These are phyloP conservation scores for Chalara sp. DNA, from an alignment of 2,329 filamentous ascomycete species.

Conservation along the genomic window DNA sequence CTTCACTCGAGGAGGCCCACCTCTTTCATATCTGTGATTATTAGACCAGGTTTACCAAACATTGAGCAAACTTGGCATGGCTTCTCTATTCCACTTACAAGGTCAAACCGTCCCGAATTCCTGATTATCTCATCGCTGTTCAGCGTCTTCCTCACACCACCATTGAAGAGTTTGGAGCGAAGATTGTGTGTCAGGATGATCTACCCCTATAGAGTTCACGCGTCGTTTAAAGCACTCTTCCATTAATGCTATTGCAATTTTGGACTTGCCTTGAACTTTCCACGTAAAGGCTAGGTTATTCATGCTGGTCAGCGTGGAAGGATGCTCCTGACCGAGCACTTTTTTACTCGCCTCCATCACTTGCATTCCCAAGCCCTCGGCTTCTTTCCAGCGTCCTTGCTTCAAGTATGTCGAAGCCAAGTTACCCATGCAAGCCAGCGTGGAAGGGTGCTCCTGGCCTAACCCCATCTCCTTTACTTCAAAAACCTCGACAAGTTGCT, in stretches of 20 bases:
- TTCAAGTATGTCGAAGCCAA: not conserved
- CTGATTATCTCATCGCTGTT: too few species aligned
- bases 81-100: too few species aligned
- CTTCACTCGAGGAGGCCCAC: too few species aligned
- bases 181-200: not conserved
- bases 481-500: not conserved
- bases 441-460: not conserved
- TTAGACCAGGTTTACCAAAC: too few species aligned
- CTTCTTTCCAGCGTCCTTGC: not conserved
- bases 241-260: not conserved
- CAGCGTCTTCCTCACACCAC: too few species aligned
- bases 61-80: too few species aligned
- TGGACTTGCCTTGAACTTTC: not conserved
- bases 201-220: not conserved
- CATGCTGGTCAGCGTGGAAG: not conserved
- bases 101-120: too few species aligned
- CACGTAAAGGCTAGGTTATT: not conserved
- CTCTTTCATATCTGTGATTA: too few species aligned
- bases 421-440: not conserved
- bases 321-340: not conserved
- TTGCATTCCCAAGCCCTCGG: not conserved
- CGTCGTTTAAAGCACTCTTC: not conserved
- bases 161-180: too few species aligned
- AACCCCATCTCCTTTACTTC: not conserved
- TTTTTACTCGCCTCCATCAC: not conserved